Base-by-base conservation (phyloP, 23 red algal genomes). In the Agarophyton chilense region DNA sequence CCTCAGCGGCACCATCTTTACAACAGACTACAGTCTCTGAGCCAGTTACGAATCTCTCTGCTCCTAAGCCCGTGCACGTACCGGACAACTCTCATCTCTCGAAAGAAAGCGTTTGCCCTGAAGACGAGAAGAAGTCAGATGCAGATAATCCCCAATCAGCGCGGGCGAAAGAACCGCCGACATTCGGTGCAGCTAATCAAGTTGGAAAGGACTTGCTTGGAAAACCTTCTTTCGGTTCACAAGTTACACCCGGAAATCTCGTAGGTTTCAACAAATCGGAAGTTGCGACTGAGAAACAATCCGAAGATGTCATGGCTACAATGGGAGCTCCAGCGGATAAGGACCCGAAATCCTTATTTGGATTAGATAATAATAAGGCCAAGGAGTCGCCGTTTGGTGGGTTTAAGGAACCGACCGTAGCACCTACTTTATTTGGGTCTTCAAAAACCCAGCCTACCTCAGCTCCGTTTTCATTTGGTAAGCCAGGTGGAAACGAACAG, bases 301-400 rank as follows among this genome's bases (percentile, higher is more conserved):
- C 29, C 0, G 79, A 40, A 26, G 53, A 83, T 83, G 79, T 24
- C n/a, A 65, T 83, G 68, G 68, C 68, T 10, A 74, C 68, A 47
- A 47, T 10, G 8, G 68, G 47, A 4, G 26, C 43, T 21, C 39
- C 68, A 45, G 40, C 32, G 10, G 68, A 46, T 11, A 74, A 74
- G 18, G 68, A 74, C 3, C 36, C 68, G 38, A 74, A 74, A 25
- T 18, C 68, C 33, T 25, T 74, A 21, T 74, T 74, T 74, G 38
- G 40, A 28, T 26, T 29, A 1, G 64, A 42, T 8, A 47, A 38
- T 29, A 49, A 26, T 18, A 33, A 25, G 31, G 43, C 41, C 4
- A 4, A 47, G 13, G 68, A 4, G 21, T 17, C 33, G 26, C 41
- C 68, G 9, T 74, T 74, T 74, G 68, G 40, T 46, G 68, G 39